phyloP scores from a whole-genome alignment of 192 early-diverging fungal species.

The Haplosporangium gracile region DNA sequence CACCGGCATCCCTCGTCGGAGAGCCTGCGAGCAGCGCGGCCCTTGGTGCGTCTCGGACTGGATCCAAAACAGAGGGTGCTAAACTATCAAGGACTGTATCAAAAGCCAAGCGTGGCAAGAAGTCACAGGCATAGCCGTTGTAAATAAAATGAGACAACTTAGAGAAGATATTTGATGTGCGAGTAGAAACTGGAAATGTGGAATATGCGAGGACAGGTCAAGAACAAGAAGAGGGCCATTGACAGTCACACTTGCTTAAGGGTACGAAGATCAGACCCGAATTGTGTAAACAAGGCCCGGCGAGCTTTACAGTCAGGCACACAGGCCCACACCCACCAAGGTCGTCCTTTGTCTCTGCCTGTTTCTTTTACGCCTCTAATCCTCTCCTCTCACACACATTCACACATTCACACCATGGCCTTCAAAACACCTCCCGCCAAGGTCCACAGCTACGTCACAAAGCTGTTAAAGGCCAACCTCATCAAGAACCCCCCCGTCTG shows the following conservation, averaged over 20 bases:
- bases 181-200: too few relatives aligned
- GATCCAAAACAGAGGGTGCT: slow-evolving; percentile 12
- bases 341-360: background rate
- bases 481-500: slow-evolving; percentile 67
- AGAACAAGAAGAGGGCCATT: background rate
- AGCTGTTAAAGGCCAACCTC: slow-evolving; percentile 65
- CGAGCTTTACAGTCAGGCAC: background rate
- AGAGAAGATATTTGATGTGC: background rate
- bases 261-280: background rate
- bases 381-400: background rate
- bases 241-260: background rate
- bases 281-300: slow-evolving; percentile 1
- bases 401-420: slow-evolving; percentile 27
- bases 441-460: slow-evolving; percentile 65
- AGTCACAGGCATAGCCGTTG: slow-evolving; percentile 13
- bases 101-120: slow-evolving; percentile 32
- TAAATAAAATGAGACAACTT: background rate
- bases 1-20: background rate
- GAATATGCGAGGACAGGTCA: too few relatives aligned
- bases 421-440: slow-evolving; percentile 58
- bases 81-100: background rate
- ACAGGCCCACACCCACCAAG: background rate
- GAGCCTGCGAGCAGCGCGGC: background rate
- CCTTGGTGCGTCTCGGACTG: background rate
- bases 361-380: background rate